Evolutionary conservation across 306 rosid species (phyloP), one percentile per base, ranked within the genome.

Genomic region (Castanea sativa): DNA sequence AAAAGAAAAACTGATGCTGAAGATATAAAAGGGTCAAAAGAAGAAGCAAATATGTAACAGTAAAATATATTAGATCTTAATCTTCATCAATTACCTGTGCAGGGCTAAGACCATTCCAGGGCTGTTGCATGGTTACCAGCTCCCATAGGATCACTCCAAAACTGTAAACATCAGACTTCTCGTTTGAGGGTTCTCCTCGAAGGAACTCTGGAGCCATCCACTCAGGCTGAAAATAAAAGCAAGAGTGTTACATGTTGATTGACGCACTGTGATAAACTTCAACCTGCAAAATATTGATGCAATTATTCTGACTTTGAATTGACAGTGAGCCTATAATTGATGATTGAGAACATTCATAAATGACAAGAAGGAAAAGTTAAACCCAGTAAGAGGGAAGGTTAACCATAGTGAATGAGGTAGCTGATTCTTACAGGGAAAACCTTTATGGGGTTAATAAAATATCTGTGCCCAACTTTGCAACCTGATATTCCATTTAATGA

Each of bases 121-220:
- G 99, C 73, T 95, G 98, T 81, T 93, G 87, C 98, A 95, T 30
- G 80, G 98, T 91, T 57, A 83, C 90, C 51, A 95, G 96, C 82
- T 95, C 99, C 99, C 99, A 93, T 21, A 93, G 84, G 87, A 95
- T 89, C 56, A 95, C 98, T 65, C 99, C 99, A 43, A 93, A 95
- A 79, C 99, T 95, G 86, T 87, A 95, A 55, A 95, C 95, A 4
- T 95, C 99, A n/a, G 99, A 85, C 87, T 95, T 95, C 86, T 95
- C 99, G 78, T 93, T 89, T 29, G 98, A 90, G 51, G 98, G 98
- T 77, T 95, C 99, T 74, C 97, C 99, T 0, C 97, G 98, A 72
- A 95, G 99, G 85, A 95, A 95, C 76, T 95, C 98, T 5, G 99
- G 99, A 85, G 99, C 99, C 99, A 95, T 95, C 99, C 99, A 95